A percentile compares a stretch with the other conserved stretches of the same genome.
Evolutionary conservation across 306 rosid species (phyloP).

Genomic region (Amphicarpaea edgeworthii): DNA sequence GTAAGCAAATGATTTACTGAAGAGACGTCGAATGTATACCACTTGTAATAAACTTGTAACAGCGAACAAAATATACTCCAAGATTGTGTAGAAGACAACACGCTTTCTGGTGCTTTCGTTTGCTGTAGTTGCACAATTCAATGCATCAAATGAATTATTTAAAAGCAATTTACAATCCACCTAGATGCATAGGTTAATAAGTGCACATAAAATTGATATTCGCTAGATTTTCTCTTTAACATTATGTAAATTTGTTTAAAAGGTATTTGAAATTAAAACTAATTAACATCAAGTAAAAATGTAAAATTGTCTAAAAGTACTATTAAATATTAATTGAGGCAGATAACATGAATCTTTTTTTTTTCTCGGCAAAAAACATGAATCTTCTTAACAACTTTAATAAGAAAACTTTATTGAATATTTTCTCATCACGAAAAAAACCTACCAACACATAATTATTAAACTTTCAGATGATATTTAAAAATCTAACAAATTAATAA

Average conservation of each 20-base stretch:
- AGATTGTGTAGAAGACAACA: conserved; percentile 48
- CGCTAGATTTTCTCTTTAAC: background rate
- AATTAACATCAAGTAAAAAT: too few relatives aligned
- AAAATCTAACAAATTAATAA: background rate
- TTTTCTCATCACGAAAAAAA: background rate
- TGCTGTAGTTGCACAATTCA: conserved; percentile 44
- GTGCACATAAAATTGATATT: background rate
- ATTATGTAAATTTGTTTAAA: background rate
- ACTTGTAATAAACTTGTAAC: conserved; percentile 54
- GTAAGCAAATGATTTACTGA: conserved; percentile 54
- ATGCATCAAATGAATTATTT: background rate
- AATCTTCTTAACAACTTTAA: background rate
- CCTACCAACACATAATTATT: background rate
- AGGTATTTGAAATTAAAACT: background rate
- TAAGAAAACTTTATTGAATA: background rate
- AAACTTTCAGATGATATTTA: background rate
- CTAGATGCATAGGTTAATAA: background rate
- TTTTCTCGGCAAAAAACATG: too few relatives aligned
- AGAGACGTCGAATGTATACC: conserved; percentile 59
- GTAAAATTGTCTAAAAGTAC: background rate
- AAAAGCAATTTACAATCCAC: background rate
- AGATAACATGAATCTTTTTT: too few relatives aligned
- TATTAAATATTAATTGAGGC: background rate
- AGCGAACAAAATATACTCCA: conserved; percentile 53
- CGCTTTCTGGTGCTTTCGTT: conserved; percentile 60